Base-by-base conservation (phyloP, 495 filamentous ascomycete genomes). In the Paragyromitra xinjiangensis region DNA sequence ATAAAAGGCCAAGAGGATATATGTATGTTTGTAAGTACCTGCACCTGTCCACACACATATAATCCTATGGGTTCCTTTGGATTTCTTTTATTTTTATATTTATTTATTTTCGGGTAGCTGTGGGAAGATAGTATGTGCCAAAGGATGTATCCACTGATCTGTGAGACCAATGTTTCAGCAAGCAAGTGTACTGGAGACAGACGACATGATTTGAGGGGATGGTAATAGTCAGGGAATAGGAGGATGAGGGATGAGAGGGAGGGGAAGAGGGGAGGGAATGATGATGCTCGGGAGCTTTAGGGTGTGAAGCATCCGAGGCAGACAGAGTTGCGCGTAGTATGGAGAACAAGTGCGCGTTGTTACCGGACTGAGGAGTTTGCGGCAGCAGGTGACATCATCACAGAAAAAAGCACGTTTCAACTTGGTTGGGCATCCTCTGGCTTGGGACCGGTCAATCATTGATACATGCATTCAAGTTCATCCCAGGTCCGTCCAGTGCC, bases 101-200 rank as follows among this genome's bases (percentile, higher is more conserved):
- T 56, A 40, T 50, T n/a, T 19, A 6, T 6, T 51, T 7, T 51
- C 19, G 42, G 70, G 37, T 40, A 51, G 59, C 61, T 42, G 56
- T 37, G 26, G 63, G 29, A 29, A 44, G 19, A 56, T 58, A 59
- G 29, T 55, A 62, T 50, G 29, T 34, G 70, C 73, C 37, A 69
- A 61, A 63, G 55, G 29, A 16, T 69, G 39, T 63, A 45, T 68
- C 44, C 64, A 67, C 73, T 75, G 73, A 71, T 74, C 73, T 34
- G 63, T 48, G 45, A 55, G 76, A 78, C 76, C 73, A 74, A 51
- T 73, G 40, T 72, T 80, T 80, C 77, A 81, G 63, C 73, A 78
- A 53, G 64, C 53, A 48, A 62, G 58, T 64, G 59, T 81, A 74
- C 64, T 63, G 19, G 73, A 62, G 59, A 61, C 26, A 45, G 72